Evolutionary conservation across 1,284 basidiomycete species (phyloP).

Genomic region (Ustilago crameri): DNA sequence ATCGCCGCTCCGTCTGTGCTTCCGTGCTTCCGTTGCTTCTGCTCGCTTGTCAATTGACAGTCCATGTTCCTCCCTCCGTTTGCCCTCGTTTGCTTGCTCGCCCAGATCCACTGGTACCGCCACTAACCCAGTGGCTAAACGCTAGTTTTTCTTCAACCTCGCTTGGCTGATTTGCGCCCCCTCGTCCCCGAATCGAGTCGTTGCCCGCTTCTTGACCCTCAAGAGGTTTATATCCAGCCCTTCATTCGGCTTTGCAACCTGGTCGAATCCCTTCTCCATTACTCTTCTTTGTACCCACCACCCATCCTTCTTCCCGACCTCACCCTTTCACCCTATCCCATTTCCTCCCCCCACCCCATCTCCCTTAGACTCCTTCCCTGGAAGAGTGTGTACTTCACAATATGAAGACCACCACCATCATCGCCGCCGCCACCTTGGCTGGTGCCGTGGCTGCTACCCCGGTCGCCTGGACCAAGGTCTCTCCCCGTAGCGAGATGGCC

Average conservation of each 20-base stretch:
- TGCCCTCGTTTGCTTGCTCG: too few species aligned
- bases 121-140: too few species aligned
- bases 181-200: too few species aligned
- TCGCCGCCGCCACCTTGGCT: constrained; percentile 39
- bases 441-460: constrained; percentile 40
- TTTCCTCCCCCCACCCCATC: neutral
- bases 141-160: too few species aligned
- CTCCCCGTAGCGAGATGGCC: constrained; percentile 43
- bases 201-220: neutral
- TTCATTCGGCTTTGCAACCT: neutral
- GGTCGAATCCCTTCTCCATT: neutral
- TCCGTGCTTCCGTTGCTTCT: too few species aligned
- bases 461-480: constrained; percentile 45
- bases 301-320: constrained; percentile 3
- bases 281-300: constrained; percentile 5
- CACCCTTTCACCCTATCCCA: neutral
- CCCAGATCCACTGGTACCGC: too few species aligned
- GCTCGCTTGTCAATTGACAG: too few species aligned
- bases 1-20: too few species aligned
- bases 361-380: too few species aligned
- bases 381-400: neutral
- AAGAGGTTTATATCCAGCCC: neutral
- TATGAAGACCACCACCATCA: constrained; percentile 46
- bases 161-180: too few species aligned
- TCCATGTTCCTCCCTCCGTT: too few species aligned